These are phyloP conservation scores for Chaetomium fimeti DNA, from an alignment of 495 filamentous ascomycete genomes.

Conservation along the genomic window DNA sequence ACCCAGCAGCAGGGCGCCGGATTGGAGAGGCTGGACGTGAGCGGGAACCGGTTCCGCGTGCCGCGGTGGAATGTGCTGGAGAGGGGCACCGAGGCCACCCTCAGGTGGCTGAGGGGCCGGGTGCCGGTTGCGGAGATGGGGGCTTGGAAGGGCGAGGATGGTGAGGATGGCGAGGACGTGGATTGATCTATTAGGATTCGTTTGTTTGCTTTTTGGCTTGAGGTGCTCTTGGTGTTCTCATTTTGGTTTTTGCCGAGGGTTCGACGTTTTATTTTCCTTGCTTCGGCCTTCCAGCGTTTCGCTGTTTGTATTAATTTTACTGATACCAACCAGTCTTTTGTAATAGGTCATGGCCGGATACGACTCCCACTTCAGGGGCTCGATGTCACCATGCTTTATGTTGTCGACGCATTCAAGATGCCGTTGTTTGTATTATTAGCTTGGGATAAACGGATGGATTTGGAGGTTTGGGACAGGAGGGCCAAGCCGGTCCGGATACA, in stretches of 20 bases:
- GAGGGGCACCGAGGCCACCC: constrained; percentile 81
- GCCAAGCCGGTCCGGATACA: not conserved
- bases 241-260: not conserved
- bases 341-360: not conserved
- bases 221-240: not conserved
- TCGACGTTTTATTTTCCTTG: too few relatives aligned
- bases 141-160: constrained; percentile 45
- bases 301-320: not conserved
- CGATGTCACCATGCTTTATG: not conserved
- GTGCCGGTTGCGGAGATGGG: constrained; percentile 66
- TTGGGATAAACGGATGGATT: not conserved
- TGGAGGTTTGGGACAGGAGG: not conserved
- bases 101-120: constrained; percentile 77
- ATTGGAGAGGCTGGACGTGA: constrained; percentile 59
- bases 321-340: constrained; percentile 6
- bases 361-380: not conserved
- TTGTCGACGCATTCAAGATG: not conserved
- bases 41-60: constrained; percentile 79
- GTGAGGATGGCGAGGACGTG: constrained; percentile 35
- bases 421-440: not conserved
- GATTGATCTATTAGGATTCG: constrained; percentile 26
- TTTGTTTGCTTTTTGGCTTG: not conserved
- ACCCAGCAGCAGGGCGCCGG: constrained; percentile 47
- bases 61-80: constrained; percentile 84
- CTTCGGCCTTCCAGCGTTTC: not conserved